Percentiles rank a stretch among this genome's conserved stretches.
Evolutionary conservation across 208 protist genomes (phyloP).

Genomic region (Histomonas meleagridis): DNA sequence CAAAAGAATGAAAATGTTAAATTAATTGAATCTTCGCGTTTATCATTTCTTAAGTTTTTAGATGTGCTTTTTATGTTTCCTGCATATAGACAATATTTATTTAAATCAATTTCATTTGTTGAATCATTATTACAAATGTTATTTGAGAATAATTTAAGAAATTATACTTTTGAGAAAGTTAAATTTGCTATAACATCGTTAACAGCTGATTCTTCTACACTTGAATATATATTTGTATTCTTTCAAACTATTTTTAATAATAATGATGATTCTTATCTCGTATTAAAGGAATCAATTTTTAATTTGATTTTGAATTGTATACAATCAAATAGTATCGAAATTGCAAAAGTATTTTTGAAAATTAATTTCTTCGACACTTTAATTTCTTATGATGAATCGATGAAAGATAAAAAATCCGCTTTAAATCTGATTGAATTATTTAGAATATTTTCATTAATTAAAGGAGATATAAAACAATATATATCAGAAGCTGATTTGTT

Average conservation of each 20-base stretch:
- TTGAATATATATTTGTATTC: neutral
- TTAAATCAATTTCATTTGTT: neutral
- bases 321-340: neutral
- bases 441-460: neutral
- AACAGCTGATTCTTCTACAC: neutral
- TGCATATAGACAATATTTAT: neutral
- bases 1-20: too few relatives aligned
- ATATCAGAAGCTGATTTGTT: neutral
- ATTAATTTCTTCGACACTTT: neutral
- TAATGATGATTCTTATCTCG: neutral
- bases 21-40: neutral
- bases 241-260: neutral
- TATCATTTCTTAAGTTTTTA: neutral
- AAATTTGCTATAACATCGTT: neutral
- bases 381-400: neutral
- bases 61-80: neutral
- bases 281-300: neutral
- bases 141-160: neutral
- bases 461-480: conserved; percentile 2
- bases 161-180: neutral
- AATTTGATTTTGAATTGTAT: neutral
- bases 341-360: conserved; percentile 22
- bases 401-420: neutral
- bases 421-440: neutral
- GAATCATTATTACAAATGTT: neutral